Evolutionary conservation across 2,329 filamentous ascomycete genomes (phyloP).

Genomic region (Botrytis sinoallii): DNA sequence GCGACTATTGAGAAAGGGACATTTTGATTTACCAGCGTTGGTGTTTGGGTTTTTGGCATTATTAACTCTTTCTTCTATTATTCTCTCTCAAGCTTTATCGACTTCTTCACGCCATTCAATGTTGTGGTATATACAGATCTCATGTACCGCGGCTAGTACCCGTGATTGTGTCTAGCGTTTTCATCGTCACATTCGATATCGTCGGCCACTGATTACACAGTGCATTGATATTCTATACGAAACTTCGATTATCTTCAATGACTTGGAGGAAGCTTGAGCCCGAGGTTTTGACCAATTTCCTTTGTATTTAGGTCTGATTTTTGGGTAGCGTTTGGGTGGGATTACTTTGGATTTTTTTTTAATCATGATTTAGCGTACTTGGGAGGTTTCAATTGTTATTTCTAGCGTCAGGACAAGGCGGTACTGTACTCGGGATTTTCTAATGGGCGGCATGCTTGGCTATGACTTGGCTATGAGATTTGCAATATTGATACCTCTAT

Average conservation of each 20-base stretch:
- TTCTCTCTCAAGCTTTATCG: background rate
- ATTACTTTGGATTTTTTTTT: background rate
- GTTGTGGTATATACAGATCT: background rate
- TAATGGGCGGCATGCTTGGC: conserved; percentile 6
- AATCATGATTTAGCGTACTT: background rate
- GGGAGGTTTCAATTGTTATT: background rate
- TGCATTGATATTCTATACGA: background rate
- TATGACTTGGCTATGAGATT: conserved; percentile 5
- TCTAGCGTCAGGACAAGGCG: conserved; percentile 1
- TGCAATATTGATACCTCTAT: conserved; percentile 11
- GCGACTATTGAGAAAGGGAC: background rate
- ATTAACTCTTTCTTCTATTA: background rate
- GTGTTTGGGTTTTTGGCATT: conserved; percentile 3
- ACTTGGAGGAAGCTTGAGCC: background rate
- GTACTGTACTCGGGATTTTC: background rate
- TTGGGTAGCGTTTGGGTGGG: background rate
- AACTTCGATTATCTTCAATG: background rate
- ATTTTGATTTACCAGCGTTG: conserved; percentile 1
- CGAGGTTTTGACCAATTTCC: background rate
- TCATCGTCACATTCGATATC: background rate
- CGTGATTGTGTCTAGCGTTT: background rate
- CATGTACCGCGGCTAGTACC: background rate
- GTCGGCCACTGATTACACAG: background rate
- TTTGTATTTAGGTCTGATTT: background rate
- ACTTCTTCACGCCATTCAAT: background rate